phyloP scores from a whole-genome alignment of 192 early-diverging fungal genomes.

The Coemansia sp. region DNA sequence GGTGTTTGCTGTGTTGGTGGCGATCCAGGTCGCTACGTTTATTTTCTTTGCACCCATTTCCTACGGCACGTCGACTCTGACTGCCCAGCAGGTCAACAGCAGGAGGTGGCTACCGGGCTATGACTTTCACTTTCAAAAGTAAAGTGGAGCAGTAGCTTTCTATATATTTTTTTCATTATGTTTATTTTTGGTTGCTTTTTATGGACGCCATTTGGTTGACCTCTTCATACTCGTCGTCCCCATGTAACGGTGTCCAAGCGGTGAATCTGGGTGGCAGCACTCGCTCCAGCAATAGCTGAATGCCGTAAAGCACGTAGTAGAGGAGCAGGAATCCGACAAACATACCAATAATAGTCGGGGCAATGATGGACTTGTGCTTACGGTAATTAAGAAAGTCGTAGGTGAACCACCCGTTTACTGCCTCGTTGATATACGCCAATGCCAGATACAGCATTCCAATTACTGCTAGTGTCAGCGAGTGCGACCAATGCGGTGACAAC shows the following conservation, averaged over 20 bases:
- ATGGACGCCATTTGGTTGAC: neutral
- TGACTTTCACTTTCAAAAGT: conserved; percentile 77
- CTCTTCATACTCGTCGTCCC: neutral
- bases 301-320: conserved; percentile 31
- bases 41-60: conserved; percentile 81
- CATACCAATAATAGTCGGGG: conserved; percentile 17
- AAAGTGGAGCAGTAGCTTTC: neutral
- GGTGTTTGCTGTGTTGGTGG: conserved; percentile 46
- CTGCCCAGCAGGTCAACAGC: conserved; percentile 57
- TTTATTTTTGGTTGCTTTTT: neutral
- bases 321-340: conserved; percentile 19
- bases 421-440: conserved; percentile 36
- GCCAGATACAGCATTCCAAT: conserved; percentile 30
- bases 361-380: conserved; percentile 13
- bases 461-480: conserved; percentile 17
- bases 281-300: conserved; percentile 27
- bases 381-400: conserved; percentile 47
- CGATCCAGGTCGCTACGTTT: conserved; percentile 61
- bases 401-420: conserved; percentile 35
- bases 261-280: conserved; percentile 18
- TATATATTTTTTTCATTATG: neutral
- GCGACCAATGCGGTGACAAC: conserved; percentile 41
- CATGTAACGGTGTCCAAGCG: neutral
- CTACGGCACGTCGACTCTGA: conserved; percentile 74
- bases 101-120: conserved; percentile 76